phyloP scores from a whole-genome alignment of 768 basidiomycete genomes.

The Agaricus subrufescens region DNA sequence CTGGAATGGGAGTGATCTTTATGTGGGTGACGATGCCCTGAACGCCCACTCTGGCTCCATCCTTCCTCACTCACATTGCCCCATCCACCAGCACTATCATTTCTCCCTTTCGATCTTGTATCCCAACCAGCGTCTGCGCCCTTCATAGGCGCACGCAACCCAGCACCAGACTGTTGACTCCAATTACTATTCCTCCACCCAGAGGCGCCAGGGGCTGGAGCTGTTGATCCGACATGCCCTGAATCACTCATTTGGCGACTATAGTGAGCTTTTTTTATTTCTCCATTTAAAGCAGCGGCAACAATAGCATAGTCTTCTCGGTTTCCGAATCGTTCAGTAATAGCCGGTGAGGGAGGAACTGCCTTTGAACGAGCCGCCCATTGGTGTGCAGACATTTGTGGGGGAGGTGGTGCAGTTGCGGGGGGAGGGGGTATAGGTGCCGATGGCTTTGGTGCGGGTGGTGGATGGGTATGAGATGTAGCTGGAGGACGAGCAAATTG shows the following conservation, averaged over 20 bases:
- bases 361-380: conserved; percentile 14
- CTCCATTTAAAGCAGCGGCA: conserved; percentile 2
- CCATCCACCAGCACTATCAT: neutral
- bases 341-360: neutral
- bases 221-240: neutral
- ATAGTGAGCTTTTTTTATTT: neutral
- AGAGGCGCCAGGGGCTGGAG: neutral
- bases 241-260: no score
- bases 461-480: conserved; percentile 14
- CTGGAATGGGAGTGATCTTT: conserved; percentile 9
- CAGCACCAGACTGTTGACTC: neutral
- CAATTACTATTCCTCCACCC: neutral
- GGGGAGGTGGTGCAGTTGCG: neutral
- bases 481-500: conserved; percentile 16
- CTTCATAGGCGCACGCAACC: neutral
- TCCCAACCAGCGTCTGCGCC: neutral
- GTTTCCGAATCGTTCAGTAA: neutral
- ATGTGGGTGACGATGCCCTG: conserved; percentile 12
- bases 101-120: conserved; percentile 1
- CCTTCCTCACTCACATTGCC: conserved; percentile 2
- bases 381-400: conserved; percentile 11
- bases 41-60: conserved; percentile 8
- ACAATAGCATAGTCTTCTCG: conserved; percentile 7
- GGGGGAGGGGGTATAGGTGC: neutral
- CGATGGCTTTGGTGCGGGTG: neutral